A percentile compares a stretch with the other conserved stretches of the same genome.
Evolutionary conservation across 164 flowering plant genomes (phyloP).

Genomic region (Buxus sempervirens): DNA sequence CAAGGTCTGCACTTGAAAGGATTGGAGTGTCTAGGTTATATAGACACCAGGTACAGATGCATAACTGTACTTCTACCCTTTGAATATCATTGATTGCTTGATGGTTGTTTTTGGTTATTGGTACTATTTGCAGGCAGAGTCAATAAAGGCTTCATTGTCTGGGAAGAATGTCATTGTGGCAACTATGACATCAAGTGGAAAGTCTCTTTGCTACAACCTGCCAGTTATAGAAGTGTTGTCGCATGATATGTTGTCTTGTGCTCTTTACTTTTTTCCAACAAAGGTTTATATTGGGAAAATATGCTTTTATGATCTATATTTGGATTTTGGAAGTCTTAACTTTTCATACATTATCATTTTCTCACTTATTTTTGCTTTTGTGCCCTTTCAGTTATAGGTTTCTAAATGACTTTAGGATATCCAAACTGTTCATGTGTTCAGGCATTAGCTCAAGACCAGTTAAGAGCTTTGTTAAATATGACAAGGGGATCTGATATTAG

Average conservation of each 20-base stretch:
- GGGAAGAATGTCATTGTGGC: slow-evolving; percentile 84
- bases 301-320: not conserved
- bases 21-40: slow-evolving; percentile 69
- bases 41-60: slow-evolving; percentile 75
- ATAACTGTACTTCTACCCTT: slow-evolving; percentile 4
- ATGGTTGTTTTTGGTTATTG: not conserved
- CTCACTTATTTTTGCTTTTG: not conserved
- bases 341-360: not conserved
- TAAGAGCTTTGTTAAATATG: slow-evolving; percentile 56
- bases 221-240: slow-evolving; percentile 82
- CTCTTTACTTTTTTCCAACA: slow-evolving; percentile 90
- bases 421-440: slow-evolving; percentile 25
- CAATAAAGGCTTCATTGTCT: slow-evolving; percentile 68
- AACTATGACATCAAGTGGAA: slow-evolving; percentile 97
- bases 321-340: not conserved
- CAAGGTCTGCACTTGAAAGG: slow-evolving; percentile 46
- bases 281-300: slow-evolving; percentile 48
- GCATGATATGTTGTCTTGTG: slow-evolving; percentile 55
- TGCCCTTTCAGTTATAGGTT: slow-evolving; percentile 4
- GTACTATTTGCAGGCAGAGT: slow-evolving; percentile 58
- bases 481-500: slow-evolving; percentile 37
- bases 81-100: not conserved
- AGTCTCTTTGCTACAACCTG: slow-evolving; percentile 92
- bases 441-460: slow-evolving; percentile 98
- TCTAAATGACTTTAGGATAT: not conserved